phyloP scores from a whole-genome alignment of 2,329 filamentous ascomycete genomes.

The Apiospora malaysiana region DNA sequence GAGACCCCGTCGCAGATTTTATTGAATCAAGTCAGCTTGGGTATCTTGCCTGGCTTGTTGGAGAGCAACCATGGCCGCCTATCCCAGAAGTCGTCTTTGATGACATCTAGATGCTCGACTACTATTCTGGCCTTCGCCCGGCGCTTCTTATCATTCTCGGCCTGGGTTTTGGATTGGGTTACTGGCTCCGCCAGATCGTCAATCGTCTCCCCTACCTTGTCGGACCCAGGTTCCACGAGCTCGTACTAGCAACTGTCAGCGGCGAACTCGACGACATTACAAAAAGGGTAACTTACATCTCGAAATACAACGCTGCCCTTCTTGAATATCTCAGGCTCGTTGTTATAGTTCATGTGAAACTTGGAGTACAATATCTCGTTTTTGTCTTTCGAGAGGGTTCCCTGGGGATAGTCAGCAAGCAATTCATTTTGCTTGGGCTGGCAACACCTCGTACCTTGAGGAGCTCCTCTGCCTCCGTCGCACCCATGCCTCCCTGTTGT shows the following conservation, averaged over 20 bases:
- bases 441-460: constrained; percentile 65
- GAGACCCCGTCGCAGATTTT: constrained; percentile 16
- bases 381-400: constrained; percentile 85
- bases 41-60: constrained; percentile 73
- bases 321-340: constrained; percentile 88
- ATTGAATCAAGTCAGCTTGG: constrained; percentile 57
- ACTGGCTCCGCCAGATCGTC: constrained; percentile 58
- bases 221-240: constrained; percentile 64
- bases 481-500: constrained; percentile 74
- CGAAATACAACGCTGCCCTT: constrained; percentile 92
- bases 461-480: constrained; percentile 79
- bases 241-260: constrained; percentile 63
- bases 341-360: constrained; percentile 97
- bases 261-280: background rate
- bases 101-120: constrained; percentile 89
- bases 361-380: constrained; percentile 92
- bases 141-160: constrained; percentile 82
- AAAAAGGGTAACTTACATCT: constrained; percentile 60
- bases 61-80: constrained; percentile 83
- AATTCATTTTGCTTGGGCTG: no score
- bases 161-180: constrained; percentile 76
- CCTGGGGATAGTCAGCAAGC: constrained; percentile 54
- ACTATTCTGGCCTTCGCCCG: constrained; percentile 80
- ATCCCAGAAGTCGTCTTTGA: constrained; percentile 94
- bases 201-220: constrained; percentile 52